These are phyloP conservation scores for Colletotrichum filicis DNA, from an alignment of 2,329 filamentous ascomycete species.

Conservation along the genomic window DNA sequence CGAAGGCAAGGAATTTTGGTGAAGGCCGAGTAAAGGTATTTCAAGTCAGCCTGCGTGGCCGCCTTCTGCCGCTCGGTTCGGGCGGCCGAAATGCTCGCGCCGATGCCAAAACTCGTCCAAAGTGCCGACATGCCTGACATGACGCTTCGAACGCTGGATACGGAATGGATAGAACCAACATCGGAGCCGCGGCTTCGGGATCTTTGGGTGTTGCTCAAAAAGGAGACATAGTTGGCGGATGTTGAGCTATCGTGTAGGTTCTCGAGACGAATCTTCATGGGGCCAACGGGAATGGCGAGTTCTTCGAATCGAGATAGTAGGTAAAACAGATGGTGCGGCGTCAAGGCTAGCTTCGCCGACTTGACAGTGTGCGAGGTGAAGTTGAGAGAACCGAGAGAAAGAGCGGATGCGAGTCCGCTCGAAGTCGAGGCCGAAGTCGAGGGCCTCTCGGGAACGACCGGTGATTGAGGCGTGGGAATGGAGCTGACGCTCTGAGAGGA, in stretches of 20 bases:
- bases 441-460: slow-evolving; percentile 67
- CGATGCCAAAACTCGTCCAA: slow-evolving; percentile 89
- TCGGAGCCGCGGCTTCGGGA: slow-evolving; percentile 84
- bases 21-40: slow-evolving; percentile 97
- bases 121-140: slow-evolving; percentile 96
- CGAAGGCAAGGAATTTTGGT: slow-evolving; percentile 96
- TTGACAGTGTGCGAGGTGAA: slow-evolving; percentile 89
- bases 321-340: slow-evolving; percentile 96
- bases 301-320: slow-evolving; percentile 96
- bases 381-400: slow-evolving; percentile 86
- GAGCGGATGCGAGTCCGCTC: slow-evolving; percentile 81
- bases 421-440: slow-evolving; percentile 76
- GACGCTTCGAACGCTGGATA: slow-evolving; percentile 95
- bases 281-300: slow-evolving; percentile 87
- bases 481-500: slow-evolving; percentile 73
- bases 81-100: slow-evolving; percentile 80
- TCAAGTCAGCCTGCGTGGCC: slow-evolving; percentile 85
- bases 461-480: slow-evolving; percentile 63
- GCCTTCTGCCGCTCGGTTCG: slow-evolving; percentile 92
- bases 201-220: slow-evolving; percentile 85
- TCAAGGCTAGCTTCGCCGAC: slow-evolving; percentile 90
- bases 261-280: slow-evolving; percentile 95
- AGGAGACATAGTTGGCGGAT: slow-evolving; percentile 94
- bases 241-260: slow-evolving; percentile 90
- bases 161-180: slow-evolving; percentile 91